Base-by-base conservation (phyloP, 2,329 filamentous ascomycete species). In the Chrysosporium keratinophilum region DNA sequence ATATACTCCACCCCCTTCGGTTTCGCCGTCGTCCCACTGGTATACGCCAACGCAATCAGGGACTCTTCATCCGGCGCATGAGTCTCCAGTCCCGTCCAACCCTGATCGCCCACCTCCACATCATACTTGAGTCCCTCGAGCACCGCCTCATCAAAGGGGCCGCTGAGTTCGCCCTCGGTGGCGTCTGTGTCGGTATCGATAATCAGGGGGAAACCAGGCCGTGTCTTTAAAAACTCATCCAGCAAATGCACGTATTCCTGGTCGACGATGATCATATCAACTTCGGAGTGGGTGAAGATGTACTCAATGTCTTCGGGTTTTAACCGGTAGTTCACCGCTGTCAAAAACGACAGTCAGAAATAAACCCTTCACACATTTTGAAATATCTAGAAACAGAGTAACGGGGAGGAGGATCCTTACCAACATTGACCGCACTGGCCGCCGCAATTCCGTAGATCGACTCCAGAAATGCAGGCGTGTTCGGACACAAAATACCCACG, bases 1-100 rank as follows among this genome's bases (percentile, higher is more conserved):
- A 88, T 96, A 65, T 86, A 96, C 53, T 95, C 83, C 2, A 96
- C 91, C 4, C 93, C 93, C 69, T 98, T 97, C 1, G 93, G 93
- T 31, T 80, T 77, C 0, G 90, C 89, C 0, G 93, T 97, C 0
- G 93, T 97, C 3, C 91, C 91, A 28, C 86, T 93, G 0, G 93
- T 98, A 68, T 97, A 97, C 1, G 91, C 88, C 53, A 98, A 81
- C 2, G 90, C 88, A 57, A 97, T 78, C 61, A 88, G 78, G 56
- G 82, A 82, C 60, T 95, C 85, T 67, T 98, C 93, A 62, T 88
- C 78, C 1, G 76, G 73, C 2, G 79, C 79, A 60, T 89, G 83
- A 1, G 80, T 77, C 57, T 87, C 78, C 20, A 97, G 77, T 0
- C 80, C 87, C 12, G 76, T 77, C 91, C 93, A 98, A 19, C 87